Evolutionary conservation across 352 stramenopile genomes (phyloP), one percentile per base, ranked within the genome.

Genomic region (Pythium monospermum): DNA sequence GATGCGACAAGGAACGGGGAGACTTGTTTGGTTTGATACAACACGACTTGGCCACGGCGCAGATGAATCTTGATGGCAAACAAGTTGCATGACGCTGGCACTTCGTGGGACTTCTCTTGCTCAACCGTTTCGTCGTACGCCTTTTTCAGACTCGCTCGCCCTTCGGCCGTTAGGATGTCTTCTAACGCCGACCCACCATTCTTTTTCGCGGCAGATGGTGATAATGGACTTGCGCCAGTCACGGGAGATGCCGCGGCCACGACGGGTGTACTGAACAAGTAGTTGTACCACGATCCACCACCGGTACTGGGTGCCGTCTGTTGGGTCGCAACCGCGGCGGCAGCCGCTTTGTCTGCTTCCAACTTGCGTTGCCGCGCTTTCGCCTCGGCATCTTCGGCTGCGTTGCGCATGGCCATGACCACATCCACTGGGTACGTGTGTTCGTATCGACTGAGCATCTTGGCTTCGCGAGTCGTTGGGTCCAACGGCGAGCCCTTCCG

Each of bases 211-310:
- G 52, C 27, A 13, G 52, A 21, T 35, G 52, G 16, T 2, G 43
- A 52, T 16, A 44, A 37, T 25, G 47, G 45, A 21, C 19, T 63
- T 47, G 57, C 33, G 10, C 51, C 8, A 3, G 32, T 53, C 21
- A 43, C 18, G 7, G 27, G 12, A 18, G 53, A 15, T 16, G 69
- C n/a, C n/a, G n/a, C n/a, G n/a, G n/a, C n/a, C n/a, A n/a, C n/a
- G n/a, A n/a, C n/a, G n/a, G n/a, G 53, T 6, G 58, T 61, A 33
- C 76, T 71, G 35, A 93, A 93, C 48, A 93, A 91, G 41, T 91
- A 93, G 13, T 66, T 76, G 44, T 91, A 93, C 83, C 83, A 93
- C 2, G 77, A 85, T 2, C 64, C 61, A 27, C 69, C 69, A 16
- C 55, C 47, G 39, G 44, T 30, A 18, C 63, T 62, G 21, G 21